Base-by-base conservation (phyloP, 2,329 filamentous ascomycete species). In the Sordariomycetes sp. region DNA sequence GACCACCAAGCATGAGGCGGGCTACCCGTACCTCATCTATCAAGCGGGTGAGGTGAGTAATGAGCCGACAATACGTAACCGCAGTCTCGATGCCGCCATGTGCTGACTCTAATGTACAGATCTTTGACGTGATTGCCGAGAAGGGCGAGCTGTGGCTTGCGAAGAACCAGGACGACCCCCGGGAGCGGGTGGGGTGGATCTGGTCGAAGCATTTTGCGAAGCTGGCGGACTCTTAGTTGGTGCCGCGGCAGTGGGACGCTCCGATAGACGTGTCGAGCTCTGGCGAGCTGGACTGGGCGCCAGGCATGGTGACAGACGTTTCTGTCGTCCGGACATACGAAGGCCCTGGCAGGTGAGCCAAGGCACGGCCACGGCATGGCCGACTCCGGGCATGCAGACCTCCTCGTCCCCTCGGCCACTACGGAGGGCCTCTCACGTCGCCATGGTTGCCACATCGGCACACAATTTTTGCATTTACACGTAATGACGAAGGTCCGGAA, bases 71-170 rank as follows among this genome's bases (percentile, higher is more conserved):
- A 50, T 20, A 20, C n/a, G n/a, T 3, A 11, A 24, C 20, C n/a
- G 12, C 20, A 24, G 5, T 50, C 3, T 24, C 20, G 8, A 12
- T 24, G 22, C 18, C 1, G 2, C 20, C 3, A 12, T 11, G 1
- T 11, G 46, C 46, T 50, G 20, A 50, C 46, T 24, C 12, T 43
- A 3, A 3, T 6, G 20, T 5, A 11, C 58, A 87, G 82, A 89
- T 93, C 62, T 93, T 93, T 67, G 89, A 93, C 73, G 88, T 99
- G 57, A 90, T 99, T 68, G 94, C 88, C 34, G 92, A 97, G 72
- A 97, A 97, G 70, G 94, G 94, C 62, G 94, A 99, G 76, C 80
- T 97, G 54, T 99, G 94, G 94, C 83, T 99, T 59, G 94, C 94
- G 57, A 90, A 90, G 71, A 99, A 99, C 69, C 94, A 99, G 73